Evolutionary conservation across 2,329 filamentous ascomycete species (phyloP).

Genomic region (Chaetoscypha palmicola): DNA sequence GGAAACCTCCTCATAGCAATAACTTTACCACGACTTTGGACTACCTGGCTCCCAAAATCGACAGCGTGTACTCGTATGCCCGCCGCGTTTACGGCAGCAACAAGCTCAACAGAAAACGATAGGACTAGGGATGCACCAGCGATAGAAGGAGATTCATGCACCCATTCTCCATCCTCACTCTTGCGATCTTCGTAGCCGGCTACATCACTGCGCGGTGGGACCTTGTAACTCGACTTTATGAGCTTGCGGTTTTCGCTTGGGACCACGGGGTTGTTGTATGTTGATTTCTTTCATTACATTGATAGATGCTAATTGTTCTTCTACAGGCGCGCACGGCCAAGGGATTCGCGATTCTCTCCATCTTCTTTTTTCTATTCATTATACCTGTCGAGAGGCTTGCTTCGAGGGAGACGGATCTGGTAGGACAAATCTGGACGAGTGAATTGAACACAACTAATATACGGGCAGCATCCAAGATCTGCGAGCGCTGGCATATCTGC

Average conservation of each 20-base stretch:
- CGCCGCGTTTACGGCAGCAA: constrained; percentile 2
- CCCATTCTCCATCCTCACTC: constrained; percentile 91
- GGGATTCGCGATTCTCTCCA: constrained; percentile 73
- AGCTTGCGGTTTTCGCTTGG: constrained; percentile 95
- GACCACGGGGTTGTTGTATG: constrained; percentile 94
- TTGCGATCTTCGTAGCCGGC: constrained; percentile 98
- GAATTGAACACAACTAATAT: constrained; percentile 20
- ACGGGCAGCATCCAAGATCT: constrained; percentile 69
- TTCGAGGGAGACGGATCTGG: constrained; percentile 69
- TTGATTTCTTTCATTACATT: constrained; percentile 17
- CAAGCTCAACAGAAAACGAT: constrained; percentile 3
- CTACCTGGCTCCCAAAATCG: background rate
- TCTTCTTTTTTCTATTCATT: constrained; percentile 78
- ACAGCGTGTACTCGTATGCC: constrained; percentile 2
- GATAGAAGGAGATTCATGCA: constrained; percentile 58
- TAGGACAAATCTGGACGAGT: constrained; percentile 37
- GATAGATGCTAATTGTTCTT: constrained; percentile 15
- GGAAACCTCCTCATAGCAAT: constrained; percentile 8
- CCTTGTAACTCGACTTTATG: constrained; percentile 92
- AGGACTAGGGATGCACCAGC: constrained; percentile 25
- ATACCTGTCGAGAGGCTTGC: constrained; percentile 81
- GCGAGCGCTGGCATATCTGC: constrained; percentile 79
- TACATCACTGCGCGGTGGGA: constrained; percentile 99
- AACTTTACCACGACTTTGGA: background rate
- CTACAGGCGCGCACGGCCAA: constrained; percentile 78